These are phyloP conservation scores for Pichia pseudocactophila DNA, from an alignment of 805 yeast species.

Conservation along the genomic window DNA sequence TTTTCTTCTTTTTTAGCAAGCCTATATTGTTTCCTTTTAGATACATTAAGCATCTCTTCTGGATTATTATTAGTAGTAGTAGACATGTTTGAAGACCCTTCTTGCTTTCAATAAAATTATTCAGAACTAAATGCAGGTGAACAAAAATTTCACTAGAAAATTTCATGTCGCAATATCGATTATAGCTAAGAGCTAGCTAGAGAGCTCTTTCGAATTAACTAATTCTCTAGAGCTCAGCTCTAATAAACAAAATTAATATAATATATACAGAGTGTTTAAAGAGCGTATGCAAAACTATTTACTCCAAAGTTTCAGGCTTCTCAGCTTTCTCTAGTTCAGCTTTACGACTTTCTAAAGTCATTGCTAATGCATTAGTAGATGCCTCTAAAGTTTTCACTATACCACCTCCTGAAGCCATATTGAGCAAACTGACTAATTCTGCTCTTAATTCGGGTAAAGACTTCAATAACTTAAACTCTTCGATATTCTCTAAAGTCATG, in stretches of 20 bases:
- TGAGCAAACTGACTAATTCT: conserved; percentile 74
- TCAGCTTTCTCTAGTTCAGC: conserved; percentile 20
- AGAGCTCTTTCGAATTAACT: no score
- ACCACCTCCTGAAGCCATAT: conserved; percentile 84
- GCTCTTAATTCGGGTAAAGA: conserved; percentile 62
- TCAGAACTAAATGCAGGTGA: no score
- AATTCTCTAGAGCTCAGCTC: no score
- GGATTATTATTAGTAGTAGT: not conserved
- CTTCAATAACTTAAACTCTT: conserved; percentile 66
- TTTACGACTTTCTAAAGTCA: conserved; percentile 61
- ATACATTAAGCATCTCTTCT: not conserved
- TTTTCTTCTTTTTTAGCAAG: conserved; percentile 33
- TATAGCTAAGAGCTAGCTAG: no score
- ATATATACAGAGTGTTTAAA: not conserved
- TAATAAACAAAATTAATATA: no score
- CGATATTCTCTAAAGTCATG: conserved; percentile 43
- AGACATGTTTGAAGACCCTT: not conserved
- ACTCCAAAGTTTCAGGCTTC: not conserved
- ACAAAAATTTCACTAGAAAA: not conserved
- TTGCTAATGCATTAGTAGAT: conserved; percentile 56
- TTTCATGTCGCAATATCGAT: no score
- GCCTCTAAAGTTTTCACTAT: conserved; percentile 73
- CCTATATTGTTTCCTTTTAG: conserved; percentile 10
- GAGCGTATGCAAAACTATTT: not conserved
- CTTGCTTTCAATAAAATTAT: no score